Conservation (phyloP, 2,329 filamentous ascomycete species). For the Cladosporium velox region DNA sequence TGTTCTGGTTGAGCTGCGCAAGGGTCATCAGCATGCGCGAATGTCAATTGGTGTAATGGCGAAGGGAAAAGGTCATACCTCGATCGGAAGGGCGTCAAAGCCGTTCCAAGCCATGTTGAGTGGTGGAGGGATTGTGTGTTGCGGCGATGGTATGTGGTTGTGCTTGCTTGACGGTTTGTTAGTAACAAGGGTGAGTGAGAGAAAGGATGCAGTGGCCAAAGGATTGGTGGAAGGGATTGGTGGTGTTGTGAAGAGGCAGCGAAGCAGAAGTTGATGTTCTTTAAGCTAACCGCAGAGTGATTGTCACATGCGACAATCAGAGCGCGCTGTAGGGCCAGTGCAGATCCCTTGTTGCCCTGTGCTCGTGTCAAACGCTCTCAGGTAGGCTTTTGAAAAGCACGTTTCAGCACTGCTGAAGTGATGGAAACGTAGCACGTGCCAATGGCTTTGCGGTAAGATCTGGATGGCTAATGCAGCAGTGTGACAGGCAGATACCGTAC, state of each 20-base stretch:
- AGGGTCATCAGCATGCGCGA: not conserved
- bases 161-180: not conserved
- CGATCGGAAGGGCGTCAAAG: conserved; percentile 32
- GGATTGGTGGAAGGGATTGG: not conserved
- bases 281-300: not conserved
- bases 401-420: not conserved
- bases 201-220: not conserved
- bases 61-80: conserved; percentile 24
- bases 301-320: conserved; percentile 2
- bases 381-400: not conserved
- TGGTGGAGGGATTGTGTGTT: not conserved
- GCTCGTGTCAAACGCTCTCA: not conserved
- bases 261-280: not conserved
- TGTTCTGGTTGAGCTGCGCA: conserved; percentile 44
- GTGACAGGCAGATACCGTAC: not conserved
- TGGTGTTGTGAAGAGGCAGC: not conserved
- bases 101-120: conserved; percentile 20
- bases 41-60: not conserved
- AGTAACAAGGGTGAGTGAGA: not conserved
- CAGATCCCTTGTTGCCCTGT: not conserved
- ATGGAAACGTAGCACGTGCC: conserved; percentile 1
- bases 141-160: not conserved
- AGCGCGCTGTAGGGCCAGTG: not conserved
- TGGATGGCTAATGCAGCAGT: not conserved
- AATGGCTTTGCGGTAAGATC: not conserved